Percentiles rank a stretch among this genome's conserved stretches.
Evolutionary conservation across 805 yeast genomes (phyloP).

Genomic region (Candida adriatica): DNA sequence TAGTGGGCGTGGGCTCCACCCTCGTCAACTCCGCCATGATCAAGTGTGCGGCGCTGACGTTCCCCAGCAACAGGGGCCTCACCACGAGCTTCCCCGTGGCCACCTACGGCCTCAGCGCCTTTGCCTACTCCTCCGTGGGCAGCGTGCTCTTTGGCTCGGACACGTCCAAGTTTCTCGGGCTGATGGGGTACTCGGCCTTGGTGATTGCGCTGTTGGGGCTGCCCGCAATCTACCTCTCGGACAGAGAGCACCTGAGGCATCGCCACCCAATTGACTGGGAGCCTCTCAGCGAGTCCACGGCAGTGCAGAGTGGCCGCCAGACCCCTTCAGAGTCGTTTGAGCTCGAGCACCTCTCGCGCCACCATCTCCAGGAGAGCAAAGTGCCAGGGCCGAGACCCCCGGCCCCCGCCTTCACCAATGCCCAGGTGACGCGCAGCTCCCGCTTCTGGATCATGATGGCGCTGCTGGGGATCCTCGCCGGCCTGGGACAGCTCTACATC

Average conservation of each 20-base stretch:
- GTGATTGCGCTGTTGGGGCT: constrained; percentile 36
- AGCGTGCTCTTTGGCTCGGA: constrained; percentile 48
- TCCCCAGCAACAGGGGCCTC: constrained; percentile 61
- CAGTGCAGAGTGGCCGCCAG: constrained; percentile 1
- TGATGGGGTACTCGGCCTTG: constrained; percentile 36
- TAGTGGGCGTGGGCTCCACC: constrained; percentile 67
- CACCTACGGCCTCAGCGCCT: constrained; percentile 68
- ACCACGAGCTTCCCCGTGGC: constrained; percentile 75
- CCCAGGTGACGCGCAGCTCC: constrained; percentile 20
- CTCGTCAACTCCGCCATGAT: constrained; percentile 56
- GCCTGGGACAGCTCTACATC: constrained; percentile 69
- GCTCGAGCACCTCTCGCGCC: constrained; percentile 6
- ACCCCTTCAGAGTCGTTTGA: constrained; percentile 13
- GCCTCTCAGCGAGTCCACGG: background rate
- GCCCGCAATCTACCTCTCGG: constrained; percentile 35
- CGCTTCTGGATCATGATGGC: constrained; percentile 46
- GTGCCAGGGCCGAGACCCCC: constrained; percentile 2
- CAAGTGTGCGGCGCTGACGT: constrained; percentile 66
- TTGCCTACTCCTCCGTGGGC: constrained; percentile 54
- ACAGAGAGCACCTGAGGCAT: constrained; percentile 6
- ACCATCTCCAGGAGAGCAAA: background rate
- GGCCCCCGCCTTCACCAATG: constrained; percentile 4
- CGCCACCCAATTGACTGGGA: constrained; percentile 16
- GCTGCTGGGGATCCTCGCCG: constrained; percentile 50
- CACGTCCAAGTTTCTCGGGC: constrained; percentile 40